Evolutionary conservation across 164 flowering plant species (phyloP).

Genomic region (Litsea cubeba): DNA sequence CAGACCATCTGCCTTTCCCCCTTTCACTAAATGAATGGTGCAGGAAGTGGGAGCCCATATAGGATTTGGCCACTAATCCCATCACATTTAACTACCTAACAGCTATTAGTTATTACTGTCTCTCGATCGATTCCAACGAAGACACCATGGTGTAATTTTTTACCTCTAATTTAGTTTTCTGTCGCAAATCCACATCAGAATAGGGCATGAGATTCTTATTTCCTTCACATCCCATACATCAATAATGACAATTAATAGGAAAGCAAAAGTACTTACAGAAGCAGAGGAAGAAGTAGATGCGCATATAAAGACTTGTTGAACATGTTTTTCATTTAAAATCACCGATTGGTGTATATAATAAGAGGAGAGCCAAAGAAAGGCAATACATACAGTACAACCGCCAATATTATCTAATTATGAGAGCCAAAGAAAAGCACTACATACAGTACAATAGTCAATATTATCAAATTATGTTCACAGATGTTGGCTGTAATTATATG

Average conservation of each 20-base stretch:
- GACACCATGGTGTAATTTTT: conserved; percentile 8
- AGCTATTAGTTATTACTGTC: not conserved
- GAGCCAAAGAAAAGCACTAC: conserved; percentile 10
- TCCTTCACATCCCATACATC: conserved; percentile 13
- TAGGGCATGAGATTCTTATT: not conserved
- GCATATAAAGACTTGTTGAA: not conserved
- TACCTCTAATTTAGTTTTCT: conserved; percentile 12
- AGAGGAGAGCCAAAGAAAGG: conserved; percentile 12
- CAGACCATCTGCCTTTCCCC: conserved; percentile 19
- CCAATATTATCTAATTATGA: not conserved
- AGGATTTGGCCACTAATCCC: conserved; percentile 8
- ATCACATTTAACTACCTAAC: conserved; percentile 10
- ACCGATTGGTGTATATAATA: not conserved
- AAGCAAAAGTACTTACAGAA: not conserved
- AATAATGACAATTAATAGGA: not conserved
- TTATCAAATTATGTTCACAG: not conserved
- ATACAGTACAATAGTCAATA: conserved; percentile 9
- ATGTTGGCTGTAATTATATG: not conserved
- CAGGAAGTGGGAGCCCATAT: no score
- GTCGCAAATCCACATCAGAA: conserved; percentile 6
- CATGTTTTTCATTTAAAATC: conserved; percentile 2
- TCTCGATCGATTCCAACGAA: not conserved
- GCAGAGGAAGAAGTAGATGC: not conserved
- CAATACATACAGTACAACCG: conserved; percentile 9
- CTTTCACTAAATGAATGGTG: conserved; percentile 19